Evolutionary conservation across 2,329 filamentous ascomycete species (phyloP), one percentile per base, ranked within the genome.

Genomic region (Ophiostoma pallidulum): DNA sequence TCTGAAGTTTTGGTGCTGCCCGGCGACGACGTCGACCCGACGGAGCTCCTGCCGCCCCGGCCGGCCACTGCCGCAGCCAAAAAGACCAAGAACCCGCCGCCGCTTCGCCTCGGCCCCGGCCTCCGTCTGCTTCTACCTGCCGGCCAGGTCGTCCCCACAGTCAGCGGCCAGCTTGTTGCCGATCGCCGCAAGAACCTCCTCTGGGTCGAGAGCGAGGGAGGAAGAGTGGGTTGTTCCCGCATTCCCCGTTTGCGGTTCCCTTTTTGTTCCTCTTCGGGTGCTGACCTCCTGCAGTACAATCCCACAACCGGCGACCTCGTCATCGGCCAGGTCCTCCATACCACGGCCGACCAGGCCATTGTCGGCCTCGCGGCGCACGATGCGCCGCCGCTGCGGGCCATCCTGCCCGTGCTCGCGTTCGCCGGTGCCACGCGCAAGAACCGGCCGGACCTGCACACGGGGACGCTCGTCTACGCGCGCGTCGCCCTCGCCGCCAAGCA

Each of bases 361-460:
- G 89, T 89, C 63, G 73, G 75, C 56, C 73, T 97, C 45, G 84
- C 86, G 24, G 73, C 80, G 47, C 75, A 80, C 60, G 75, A 76
- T 4, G 60, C 73, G 2, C 67, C 76, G 49, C 54, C 52, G 10
- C 49, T 50, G 24, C 64, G 65, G 41, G 88, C 86, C 1, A 71
- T 86, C 16, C 79, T 97, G 1, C 88, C 86, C 0, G 86, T 94
- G 56, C 75, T 97, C 18, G 80, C 89, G n/a, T 98, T 98, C 63
- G 91, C 97, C 66, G 81, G 82, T 53, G 92, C 89, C 16, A 88
- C 84, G 38, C 92, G 90, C 65, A 97, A 97, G 69, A 95, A 87
- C 3, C 77, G 90, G 1, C 92, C 92, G 0, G 75, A 86, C 54
- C 76, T 97, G 37, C 70, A 74, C 24, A 60, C 78, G 13, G 88